A percentile compares a stretch with the other conserved stretches of the same genome.
phyloP scores from a whole-genome alignment of 2,329 filamentous ascomycete genomes.

The Aureobasidium namibiae region DNA sequence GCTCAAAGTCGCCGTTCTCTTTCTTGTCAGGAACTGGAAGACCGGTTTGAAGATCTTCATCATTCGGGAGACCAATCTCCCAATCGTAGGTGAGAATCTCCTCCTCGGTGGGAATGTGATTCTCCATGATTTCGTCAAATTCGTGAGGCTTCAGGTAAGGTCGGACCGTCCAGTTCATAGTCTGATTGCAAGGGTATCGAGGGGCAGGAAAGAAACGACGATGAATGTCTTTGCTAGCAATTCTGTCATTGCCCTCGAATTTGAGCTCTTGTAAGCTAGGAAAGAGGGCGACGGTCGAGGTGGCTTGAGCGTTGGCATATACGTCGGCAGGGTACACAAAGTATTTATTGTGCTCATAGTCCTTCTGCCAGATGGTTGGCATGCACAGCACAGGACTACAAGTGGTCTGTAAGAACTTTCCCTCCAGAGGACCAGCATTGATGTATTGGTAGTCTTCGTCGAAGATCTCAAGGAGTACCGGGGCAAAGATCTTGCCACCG shows the following conservation, averaged over 20 bases:
- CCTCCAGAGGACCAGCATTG: not conserved
- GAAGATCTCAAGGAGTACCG: not conserved
- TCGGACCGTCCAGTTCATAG: constrained; percentile 35
- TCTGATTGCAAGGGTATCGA: constrained; percentile 32
- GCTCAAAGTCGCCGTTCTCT: constrained; percentile 15
- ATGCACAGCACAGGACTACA: constrained; percentile 27
- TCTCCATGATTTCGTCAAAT: constrained; percentile 27
- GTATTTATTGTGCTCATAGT: constrained; percentile 21
- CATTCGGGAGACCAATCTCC: constrained; percentile 4
- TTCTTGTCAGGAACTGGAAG: constrained; percentile 13
- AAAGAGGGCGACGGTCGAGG: constrained; percentile 29
- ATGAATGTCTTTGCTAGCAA: constrained; percentile 35
- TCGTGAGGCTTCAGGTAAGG: constrained; percentile 29
- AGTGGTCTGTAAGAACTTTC: constrained; percentile 11
- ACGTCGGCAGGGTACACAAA: not conserved
- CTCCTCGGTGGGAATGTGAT: constrained; percentile 15
- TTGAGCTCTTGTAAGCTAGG: constrained; percentile 34
- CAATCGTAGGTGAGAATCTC: not conserved
- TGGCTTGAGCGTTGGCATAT: constrained; percentile 15
- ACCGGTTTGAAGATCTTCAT: constrained; percentile 16
- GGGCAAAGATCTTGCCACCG: constrained; percentile 15
- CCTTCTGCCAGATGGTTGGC: constrained; percentile 32
- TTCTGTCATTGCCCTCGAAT: constrained; percentile 41
- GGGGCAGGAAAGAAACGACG: constrained; percentile 37
- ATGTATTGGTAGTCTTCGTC: not conserved